phyloP scores from a whole-genome alignment of 148 eudicot genomes.

The Cornus controversa region DNA sequence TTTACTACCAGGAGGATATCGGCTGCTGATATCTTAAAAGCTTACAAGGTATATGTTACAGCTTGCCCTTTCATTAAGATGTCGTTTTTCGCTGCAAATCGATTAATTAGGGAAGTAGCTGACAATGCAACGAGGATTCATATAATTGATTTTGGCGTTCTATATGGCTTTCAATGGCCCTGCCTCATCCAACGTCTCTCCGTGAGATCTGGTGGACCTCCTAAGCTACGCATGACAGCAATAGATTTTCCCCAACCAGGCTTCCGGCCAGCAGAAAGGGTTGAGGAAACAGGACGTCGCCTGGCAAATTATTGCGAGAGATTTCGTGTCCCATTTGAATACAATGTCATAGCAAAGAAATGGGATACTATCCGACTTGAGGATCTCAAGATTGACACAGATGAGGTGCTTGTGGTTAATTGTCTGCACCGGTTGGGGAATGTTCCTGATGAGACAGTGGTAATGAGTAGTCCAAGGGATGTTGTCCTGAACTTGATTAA shows the following conservation, averaged over 20 bases:
- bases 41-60: constrained; percentile 29
- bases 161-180: constrained; percentile 34
- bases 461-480: constrained; percentile 37
- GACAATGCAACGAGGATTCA: constrained; percentile 35
- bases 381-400: constrained; percentile 32
- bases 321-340: constrained; percentile 50
- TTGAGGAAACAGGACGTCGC: constrained; percentile 52
- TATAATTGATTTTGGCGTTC: constrained; percentile 28
- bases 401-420: constrained; percentile 40
- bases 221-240: constrained; percentile 47
- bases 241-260: constrained; percentile 57
- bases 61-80: constrained; percentile 38
- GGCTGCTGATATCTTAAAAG: constrained; percentile 30
- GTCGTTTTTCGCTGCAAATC: constrained; percentile 27
- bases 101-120: constrained; percentile 21
- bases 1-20: constrained; percentile 25
- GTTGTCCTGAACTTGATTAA: constrained; percentile 35
- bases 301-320: constrained; percentile 44
- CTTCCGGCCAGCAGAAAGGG: constrained; percentile 44
- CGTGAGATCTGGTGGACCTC: constrained; percentile 39
- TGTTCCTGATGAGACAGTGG: constrained; percentile 38
- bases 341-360: constrained; percentile 43
- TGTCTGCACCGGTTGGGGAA: constrained; percentile 28
- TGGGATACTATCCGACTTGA: constrained; percentile 47
- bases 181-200: constrained; percentile 35